phyloP scores from a whole-genome alignment of 2,329 filamentous ascomycete species.

The Neofusicoccum kwambonambiense region DNA sequence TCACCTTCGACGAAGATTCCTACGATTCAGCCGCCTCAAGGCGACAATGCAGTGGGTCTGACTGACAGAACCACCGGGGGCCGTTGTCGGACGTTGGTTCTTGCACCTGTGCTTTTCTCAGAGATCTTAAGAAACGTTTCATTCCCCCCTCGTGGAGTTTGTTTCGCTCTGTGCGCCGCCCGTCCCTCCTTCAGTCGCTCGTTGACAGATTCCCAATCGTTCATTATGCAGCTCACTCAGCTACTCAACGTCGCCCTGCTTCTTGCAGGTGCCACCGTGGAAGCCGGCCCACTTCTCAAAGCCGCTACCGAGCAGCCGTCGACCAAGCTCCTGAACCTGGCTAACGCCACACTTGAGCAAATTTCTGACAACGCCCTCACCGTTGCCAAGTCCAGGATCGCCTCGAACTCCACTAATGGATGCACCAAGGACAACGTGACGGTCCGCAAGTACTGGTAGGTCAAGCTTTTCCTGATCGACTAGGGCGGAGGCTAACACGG shows the following conservation, averaged over 20 bases:
- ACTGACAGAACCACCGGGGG: not conserved
- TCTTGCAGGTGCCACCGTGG: not conserved
- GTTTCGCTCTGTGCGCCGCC: not conserved
- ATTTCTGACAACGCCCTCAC: not conserved
- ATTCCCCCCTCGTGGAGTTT: not conserved
- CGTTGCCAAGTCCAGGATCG: conserved; percentile 1
- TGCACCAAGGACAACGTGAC: conserved; percentile 7
- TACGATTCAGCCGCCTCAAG: not conserved
- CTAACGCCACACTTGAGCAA: conserved; percentile 3
- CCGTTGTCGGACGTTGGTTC: not conserved
- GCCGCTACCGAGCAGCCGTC: not conserved
- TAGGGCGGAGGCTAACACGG: not conserved
- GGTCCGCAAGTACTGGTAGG: conserved; percentile 11
- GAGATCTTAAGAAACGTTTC: not conserved
- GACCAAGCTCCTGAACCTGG: not conserved
- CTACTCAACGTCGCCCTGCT: not conserved
- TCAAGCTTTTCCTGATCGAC: not conserved
- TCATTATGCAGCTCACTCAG: not conserved
- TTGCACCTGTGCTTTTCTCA: not conserved
- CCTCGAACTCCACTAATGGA: not conserved
- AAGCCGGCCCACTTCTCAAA: not conserved
- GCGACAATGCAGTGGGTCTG: not conserved
- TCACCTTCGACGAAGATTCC: not conserved
- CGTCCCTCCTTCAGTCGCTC: not conserved
- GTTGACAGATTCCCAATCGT: not conserved